Base-by-base conservation (phyloP, 1,284 basidiomycete species). In the Wolfiporia cocos region DNA sequence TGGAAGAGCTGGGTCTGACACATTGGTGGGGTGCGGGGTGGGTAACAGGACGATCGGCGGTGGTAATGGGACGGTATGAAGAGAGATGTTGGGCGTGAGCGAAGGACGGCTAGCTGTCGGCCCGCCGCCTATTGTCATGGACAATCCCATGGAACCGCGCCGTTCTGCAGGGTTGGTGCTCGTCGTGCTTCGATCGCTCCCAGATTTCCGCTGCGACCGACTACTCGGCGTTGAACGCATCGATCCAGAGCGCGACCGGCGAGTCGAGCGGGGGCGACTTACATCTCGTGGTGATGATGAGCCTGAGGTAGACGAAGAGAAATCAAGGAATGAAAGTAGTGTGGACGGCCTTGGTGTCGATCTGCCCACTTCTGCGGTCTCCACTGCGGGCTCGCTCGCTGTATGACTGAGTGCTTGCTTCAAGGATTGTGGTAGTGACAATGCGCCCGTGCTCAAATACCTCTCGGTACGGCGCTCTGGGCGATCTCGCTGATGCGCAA, bases 281-380 rank as follows among this genome's bases (percentile, higher is more conserved):
- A 43, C 46, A 21, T n/a, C n/a, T n/a, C n/a, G n/a, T n/a, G n/a
- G n/a, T n/a, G 53, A 51, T 4, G 49, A 33, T 35, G 57, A 56
- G 10, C 52, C 46, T 15, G 57, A 63, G 29, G 65, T 67, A 2
- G 75, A 73, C 3, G 76, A 75, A 22, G 63, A 64, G 41, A 82
- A 69, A 54, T 82, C 81, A 18, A 83, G 65, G 62, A 82, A 83
- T 0, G 80, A 82, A 34, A 66, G 62, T 23, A 61, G 39, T 54
- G 61, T 46, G 50, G 54, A 44, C 43, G 53, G 42, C 47, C 44
- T 32, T 29, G 44, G 42, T 12, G 31, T n/a, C n/a, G 12, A 31
- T 39, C 17, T 23, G 19, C 7, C 38, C 39, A 2, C 2, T 24
- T 15, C 15, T 34, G 21, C 33, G 26, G 19, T 36, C 26, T 14